Evolutionary conservation across 2,329 filamentous ascomycete species (phyloP).

Genomic region (Mariannaea sp.): DNA sequence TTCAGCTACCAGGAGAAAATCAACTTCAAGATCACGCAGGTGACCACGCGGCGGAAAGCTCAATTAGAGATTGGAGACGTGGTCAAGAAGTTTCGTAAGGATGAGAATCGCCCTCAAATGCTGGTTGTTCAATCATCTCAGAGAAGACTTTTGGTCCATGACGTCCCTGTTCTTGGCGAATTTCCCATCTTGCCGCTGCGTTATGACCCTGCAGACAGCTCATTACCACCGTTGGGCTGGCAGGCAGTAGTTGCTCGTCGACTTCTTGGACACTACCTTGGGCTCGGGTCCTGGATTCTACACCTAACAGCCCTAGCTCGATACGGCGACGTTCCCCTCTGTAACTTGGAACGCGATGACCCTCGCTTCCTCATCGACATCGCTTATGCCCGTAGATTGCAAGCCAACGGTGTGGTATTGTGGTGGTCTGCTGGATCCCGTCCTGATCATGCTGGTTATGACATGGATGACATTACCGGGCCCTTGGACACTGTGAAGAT

Average conservation of each 20-base stretch:
- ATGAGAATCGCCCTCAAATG: conserved; percentile 79
- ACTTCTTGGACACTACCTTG: conserved; percentile 86
- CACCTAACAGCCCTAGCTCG: conserved; percentile 86
- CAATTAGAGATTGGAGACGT: conserved; percentile 86
- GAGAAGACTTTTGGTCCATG: conserved; percentile 77
- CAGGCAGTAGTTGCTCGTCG: conserved; percentile 86
- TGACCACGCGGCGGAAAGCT: conserved; percentile 87
- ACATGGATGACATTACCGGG: conserved; percentile 85
- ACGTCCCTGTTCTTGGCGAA: conserved; percentile 81
- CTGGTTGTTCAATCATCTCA: conserved; percentile 92
- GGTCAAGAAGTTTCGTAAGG: conserved; percentile 87
- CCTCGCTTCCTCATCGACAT: conserved; percentile 95
- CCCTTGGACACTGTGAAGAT: conserved; percentile 86
- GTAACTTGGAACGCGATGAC: conserved; percentile 93
- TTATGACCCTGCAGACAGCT: conserved; percentile 82
- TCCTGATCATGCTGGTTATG: conserved; percentile 94
- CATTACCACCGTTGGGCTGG: conserved; percentile 91
- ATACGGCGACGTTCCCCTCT: conserved; percentile 93
- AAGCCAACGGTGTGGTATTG: conserved; percentile 89
- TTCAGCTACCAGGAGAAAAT: conserved; percentile 88
- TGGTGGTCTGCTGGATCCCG: conserved; percentile 93
- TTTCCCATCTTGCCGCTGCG: conserved; percentile 83
- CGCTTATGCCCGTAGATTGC: conserved; percentile 86
- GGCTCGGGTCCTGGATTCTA: conserved; percentile 88
- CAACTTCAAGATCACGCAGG: conserved; percentile 83